Evolutionary conservation across 768 basidiomycete species (phyloP).

Genomic region (Tulasnella sp.): DNA sequence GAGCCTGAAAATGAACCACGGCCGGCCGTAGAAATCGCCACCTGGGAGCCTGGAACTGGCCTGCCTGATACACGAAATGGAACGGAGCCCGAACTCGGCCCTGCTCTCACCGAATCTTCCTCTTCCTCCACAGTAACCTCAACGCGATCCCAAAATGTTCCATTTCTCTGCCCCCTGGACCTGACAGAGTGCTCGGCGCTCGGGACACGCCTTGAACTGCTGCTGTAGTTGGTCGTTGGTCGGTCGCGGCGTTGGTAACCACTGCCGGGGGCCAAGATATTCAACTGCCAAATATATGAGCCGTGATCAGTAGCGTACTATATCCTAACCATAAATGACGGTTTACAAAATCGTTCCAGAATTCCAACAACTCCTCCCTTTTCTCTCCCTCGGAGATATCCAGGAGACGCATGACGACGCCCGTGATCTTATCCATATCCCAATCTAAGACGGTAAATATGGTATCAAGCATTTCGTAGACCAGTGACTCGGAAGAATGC

Average conservation of each 20-base stretch:
- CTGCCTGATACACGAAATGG: constrained; percentile 6
- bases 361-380: too few species aligned
- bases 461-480: too few species aligned
- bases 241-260: too few species aligned
- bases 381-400: constrained; percentile 39
- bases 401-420: background rate
- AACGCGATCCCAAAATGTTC: constrained; percentile 43
- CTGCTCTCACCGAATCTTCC: constrained; percentile 30
- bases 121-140: constrained; percentile 39
- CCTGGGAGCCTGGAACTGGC: constrained; percentile 25
- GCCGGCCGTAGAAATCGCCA: constrained; percentile 15
- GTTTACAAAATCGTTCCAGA: too few species aligned
- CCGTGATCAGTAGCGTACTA: too few species aligned
- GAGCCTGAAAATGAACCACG: background rate
- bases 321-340: too few species aligned
- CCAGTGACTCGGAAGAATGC: too few species aligned
- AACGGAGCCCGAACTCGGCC: constrained; percentile 6
- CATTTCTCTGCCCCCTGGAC: constrained; percentile 70
- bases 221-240: constrained; percentile 48
- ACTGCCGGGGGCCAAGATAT: too few species aligned
- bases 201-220: constrained; percentile 68
- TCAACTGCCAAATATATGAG: too few species aligned
- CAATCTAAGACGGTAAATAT: constrained; percentile 33
- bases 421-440: constrained; percentile 22
- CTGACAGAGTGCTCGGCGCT: constrained; percentile 71